Conservation (phyloP, 2,329 filamentous ascomycete species). For the Myriangium duriaei region DNA sequence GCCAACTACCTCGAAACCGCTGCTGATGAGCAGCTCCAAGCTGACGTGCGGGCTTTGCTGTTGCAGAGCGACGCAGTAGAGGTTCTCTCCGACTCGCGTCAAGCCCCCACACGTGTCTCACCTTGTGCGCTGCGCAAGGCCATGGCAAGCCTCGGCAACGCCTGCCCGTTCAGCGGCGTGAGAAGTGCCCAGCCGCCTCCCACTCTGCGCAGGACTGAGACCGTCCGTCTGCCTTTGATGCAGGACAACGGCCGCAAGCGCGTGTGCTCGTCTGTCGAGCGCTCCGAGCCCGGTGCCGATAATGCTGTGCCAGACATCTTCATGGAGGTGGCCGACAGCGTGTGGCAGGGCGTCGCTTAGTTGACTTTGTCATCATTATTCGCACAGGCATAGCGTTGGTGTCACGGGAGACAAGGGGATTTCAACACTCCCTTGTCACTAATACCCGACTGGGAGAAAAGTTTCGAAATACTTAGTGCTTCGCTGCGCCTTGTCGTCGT, state of each 20-base stretch:
- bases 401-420: too few relatives aligned
- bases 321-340: slow-evolving; percentile 6
- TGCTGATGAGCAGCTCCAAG: slow-evolving; percentile 18
- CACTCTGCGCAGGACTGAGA: slow-evolving; percentile 13
- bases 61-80: slow-evolving; percentile 17
- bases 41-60: slow-evolving; percentile 23
- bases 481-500: too few relatives aligned
- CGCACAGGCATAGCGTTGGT: too few relatives aligned
- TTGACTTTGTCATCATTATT: too few relatives aligned
- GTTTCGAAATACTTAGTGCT: too few relatives aligned
- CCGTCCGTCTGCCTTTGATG: slow-evolving; percentile 17
- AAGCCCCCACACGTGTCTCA: slow-evolving; percentile 13
- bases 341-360: slow-evolving; percentile 8
- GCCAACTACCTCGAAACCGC: slow-evolving; percentile 20
- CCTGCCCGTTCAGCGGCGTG: slow-evolving; percentile 11
- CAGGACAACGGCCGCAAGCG: slow-evolving; percentile 23
- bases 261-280: slow-evolving; percentile 19
- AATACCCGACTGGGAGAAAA: too few relatives aligned
- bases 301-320: slow-evolving; percentile 8
- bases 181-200: slow-evolving; percentile 18
- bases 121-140: slow-evolving; percentile 18
- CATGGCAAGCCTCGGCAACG: slow-evolving; percentile 16
- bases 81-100: slow-evolving; percentile 16
- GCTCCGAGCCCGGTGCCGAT: too few relatives aligned
- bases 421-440: too few relatives aligned